phyloP scores from a whole-genome alignment of 1,139 yeast species.

The Debaryomyces singareniensis region DNA sequence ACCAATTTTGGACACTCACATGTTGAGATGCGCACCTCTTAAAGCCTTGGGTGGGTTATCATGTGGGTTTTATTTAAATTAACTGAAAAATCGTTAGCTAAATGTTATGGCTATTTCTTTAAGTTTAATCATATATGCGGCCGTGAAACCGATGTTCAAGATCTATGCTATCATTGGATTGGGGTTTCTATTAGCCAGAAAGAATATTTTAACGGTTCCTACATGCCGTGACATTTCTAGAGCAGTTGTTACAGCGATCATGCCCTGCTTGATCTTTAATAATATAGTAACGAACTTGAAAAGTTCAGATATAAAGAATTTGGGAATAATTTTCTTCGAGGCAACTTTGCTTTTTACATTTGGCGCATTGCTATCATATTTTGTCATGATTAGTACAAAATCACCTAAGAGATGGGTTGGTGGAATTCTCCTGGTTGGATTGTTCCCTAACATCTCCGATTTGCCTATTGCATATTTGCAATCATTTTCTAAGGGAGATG shows the following conservation, averaged over 20 bases:
- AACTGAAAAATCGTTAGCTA: too few relatives aligned
- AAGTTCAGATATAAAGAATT: constrained; percentile 63
- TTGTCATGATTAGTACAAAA: constrained; percentile 29
- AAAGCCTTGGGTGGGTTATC: too few relatives aligned
- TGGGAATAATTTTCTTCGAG: constrained; percentile 66
- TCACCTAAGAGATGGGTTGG: constrained; percentile 76
- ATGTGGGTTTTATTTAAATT: too few relatives aligned
- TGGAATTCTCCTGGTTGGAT: constrained; percentile 60
- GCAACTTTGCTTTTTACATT: constrained; percentile 38
- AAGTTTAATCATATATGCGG: constrained; percentile 69
- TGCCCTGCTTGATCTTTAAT: constrained; percentile 75
- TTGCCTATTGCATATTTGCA: constrained; percentile 86
- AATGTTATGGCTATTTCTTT: constrained; percentile 20
- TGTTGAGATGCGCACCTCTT: too few relatives aligned
- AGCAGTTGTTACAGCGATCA: constrained; percentile 60
- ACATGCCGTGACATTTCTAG: constrained; percentile 71
- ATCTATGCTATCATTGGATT: constrained; percentile 68
- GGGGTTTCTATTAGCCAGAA: constrained; percentile 63
- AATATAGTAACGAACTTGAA: constrained; percentile 68
- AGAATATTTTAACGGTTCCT: constrained; percentile 64
- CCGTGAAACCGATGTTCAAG: constrained; percentile 84
- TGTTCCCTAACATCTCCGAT: constrained; percentile 71
- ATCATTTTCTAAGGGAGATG: constrained; percentile 62
- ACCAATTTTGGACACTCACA: too few relatives aligned
- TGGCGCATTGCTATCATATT: constrained; percentile 31